phyloP scores from a whole-genome alignment of 495 filamentous ascomycete genomes.

The Penicillium paxilli region DNA sequence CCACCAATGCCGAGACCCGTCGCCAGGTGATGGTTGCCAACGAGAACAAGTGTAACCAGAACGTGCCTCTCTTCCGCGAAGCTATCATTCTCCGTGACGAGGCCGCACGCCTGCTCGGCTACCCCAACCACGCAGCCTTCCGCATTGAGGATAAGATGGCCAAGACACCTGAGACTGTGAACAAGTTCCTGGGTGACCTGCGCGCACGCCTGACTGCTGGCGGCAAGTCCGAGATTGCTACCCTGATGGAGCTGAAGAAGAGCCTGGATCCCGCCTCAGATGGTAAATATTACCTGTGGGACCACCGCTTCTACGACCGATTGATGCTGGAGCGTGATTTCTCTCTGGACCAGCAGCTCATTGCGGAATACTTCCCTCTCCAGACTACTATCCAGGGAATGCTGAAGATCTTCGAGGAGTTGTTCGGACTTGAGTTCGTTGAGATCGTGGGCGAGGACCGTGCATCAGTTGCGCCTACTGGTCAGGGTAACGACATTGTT shows the following conservation, averaged over 20 bases:
- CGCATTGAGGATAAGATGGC: conserved; percentile 97
- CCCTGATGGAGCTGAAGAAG: conserved; percentile 77
- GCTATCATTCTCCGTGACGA: conserved; percentile 88
- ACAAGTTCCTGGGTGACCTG: conserved; percentile 81
- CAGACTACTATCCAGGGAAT: conserved; percentile 82
- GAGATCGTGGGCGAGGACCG: conserved; percentile 68
- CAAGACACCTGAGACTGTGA: conserved; percentile 82
- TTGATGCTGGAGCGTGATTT: conserved; percentile 92
- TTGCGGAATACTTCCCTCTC: conserved; percentile 94
- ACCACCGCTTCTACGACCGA: conserved; percentile 82
- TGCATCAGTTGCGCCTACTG: conserved; percentile 52
- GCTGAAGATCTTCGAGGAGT: conserved; percentile 90
- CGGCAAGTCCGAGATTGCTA: conserved; percentile 72
- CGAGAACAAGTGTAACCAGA: conserved; percentile 84
- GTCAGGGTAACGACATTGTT: conserved; percentile 63
- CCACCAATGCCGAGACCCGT: conserved; percentile 56
- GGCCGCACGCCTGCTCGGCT: conserved; percentile 85
- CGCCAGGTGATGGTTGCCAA: conserved; percentile 59
- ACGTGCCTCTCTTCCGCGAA: conserved; percentile 83
- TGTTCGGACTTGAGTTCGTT: conserved; percentile 91
- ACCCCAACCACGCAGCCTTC: conserved; percentile 90
- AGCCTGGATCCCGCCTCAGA: conserved; percentile 63
- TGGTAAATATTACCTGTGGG: conserved; percentile 89
- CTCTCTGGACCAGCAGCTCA: conserved; percentile 80
- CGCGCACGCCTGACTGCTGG: conserved; percentile 71